Evolutionary conservation across 805 yeast genomes (phyloP), one percentile per base, ranked within the genome.

Genomic region (Tetrapisispora taiwanensis): DNA sequence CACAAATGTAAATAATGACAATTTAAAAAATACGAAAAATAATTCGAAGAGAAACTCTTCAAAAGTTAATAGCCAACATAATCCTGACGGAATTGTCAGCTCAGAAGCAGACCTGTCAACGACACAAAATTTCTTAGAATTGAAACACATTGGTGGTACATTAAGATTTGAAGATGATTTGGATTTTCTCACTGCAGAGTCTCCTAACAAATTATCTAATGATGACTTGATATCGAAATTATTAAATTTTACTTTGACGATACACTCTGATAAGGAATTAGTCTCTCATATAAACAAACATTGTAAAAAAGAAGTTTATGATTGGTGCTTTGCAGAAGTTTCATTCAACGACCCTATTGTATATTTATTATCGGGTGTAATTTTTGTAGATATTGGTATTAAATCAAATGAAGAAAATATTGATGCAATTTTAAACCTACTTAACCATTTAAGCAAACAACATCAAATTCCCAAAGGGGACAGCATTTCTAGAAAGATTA

Each of bases 121-220:
- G 10, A 45, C 49, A 0, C 51, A 48, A 30, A 58, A 58, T 42
- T 55, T 50, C 37, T 56, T 56, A 39, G 63, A 59, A 42, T 44
- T 61, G 39, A 56, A 50, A 42, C 55, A 54, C 28, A 53, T 59
- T 44, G 75, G 75, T 3, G 56, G 58, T 20, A 54, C 55, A 14
- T 46, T 63, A 2, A 62, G 64, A 43, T 60, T 51, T 38, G 52
- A 53, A 36, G 69, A 68, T 41, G 71, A 69, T 28, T 46, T 63
- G 30, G 66, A 57, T n/a, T 67, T 66, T 43, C 41, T 68, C 6
- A 30, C 59, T 2, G 60, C 54, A 12, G 46, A 42, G n/a, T 41
- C 54, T 4, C 42, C 35, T 14, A 15, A 30, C 10, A 2, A 26
- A 3, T 8, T 33, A 17, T 9, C 19, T 6, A 39, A 27, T n/a